Evolutionary conservation across 352 stramenopile species (phyloP).

Genomic region (Globisporangium canariense): DNA sequence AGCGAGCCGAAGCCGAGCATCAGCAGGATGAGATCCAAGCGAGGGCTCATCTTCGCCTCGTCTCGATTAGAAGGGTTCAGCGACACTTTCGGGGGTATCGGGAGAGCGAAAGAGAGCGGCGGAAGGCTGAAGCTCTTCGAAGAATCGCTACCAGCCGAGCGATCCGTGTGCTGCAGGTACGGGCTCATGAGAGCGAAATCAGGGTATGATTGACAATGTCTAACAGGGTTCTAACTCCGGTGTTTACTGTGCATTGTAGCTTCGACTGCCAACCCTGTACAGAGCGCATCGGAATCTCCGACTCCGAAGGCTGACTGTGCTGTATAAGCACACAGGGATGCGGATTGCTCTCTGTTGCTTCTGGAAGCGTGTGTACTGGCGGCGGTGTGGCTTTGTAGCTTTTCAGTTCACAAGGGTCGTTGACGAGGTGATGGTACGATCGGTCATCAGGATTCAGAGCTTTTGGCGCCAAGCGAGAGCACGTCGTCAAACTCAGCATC

Average conservation of each 20-base stretch:
- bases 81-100: conserved; percentile 7
- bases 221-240: neutral
- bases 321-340: conserved; percentile 21
- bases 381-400: conserved; percentile 21
- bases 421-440: conserved; percentile 4
- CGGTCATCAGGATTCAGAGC: conserved; percentile 27
- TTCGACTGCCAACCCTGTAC: conserved; percentile 12
- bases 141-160: neutral
- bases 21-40: conserved; percentile 9
- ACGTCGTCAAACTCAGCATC: neutral
- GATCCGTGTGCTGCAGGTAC: conserved; percentile 12
- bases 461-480: conserved; percentile 17
- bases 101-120: neutral
- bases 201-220: neutral
- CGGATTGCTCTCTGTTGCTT: conserved; percentile 35
- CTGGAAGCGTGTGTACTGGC: conserved; percentile 32
- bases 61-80: conserved; percentile 3
- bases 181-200: neutral
- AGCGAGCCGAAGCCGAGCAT: conserved; percentile 11
- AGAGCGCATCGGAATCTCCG: conserved; percentile 4
- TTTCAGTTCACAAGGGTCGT: conserved; percentile 21
- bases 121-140: conserved; percentile 5
- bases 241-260: conserved; percentile 1
- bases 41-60: conserved; percentile 2
- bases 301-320: conserved; percentile 6